Conservation (phyloP, 1,139 yeast species). For the Geotrichum bryndzae region DNA sequence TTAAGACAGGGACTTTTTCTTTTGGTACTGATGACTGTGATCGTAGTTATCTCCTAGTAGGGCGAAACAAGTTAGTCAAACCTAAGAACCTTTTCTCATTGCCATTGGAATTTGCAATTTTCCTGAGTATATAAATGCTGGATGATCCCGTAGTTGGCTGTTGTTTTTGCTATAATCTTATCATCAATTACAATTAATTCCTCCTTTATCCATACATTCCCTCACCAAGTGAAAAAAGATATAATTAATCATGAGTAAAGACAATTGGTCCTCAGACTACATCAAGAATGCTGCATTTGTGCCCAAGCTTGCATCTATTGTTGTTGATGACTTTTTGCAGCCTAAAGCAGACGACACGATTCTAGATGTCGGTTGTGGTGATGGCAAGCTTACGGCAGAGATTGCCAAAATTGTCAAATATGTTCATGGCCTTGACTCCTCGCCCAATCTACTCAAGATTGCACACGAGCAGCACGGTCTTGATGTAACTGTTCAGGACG, state of each 20-base stretch:
- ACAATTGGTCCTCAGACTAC: constrained; percentile 24
- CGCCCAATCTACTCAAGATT: constrained; percentile 19
- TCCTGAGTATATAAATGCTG: neutral
- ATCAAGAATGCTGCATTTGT: constrained; percentile 24
- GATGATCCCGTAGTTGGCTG: neutral
- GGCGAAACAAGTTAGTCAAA: neutral
- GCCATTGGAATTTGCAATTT: neutral
- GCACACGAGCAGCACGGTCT: constrained; percentile 14
- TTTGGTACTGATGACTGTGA: neutral
- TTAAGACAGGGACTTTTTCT: neutral
- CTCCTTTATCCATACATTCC: neutral
- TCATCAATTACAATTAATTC: neutral
- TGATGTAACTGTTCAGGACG: constrained; percentile 11
- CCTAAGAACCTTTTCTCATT: neutral
- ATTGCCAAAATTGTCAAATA: constrained; percentile 17
- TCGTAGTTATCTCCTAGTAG: neutral
- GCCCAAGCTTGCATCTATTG: constrained; percentile 20
- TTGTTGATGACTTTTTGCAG: constrained; percentile 22
- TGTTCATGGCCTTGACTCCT: constrained; percentile 22
- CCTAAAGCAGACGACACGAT: constrained; percentile 21
- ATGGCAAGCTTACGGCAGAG: constrained; percentile 23
- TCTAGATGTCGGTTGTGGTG: constrained; percentile 27
- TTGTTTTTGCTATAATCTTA: neutral
- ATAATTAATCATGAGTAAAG: constrained; percentile 3
- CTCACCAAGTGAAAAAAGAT: neutral